Percentiles rank a stretch among this genome's conserved stretches.
Evolutionary conservation across 2,329 filamentous ascomycete species (phyloP).

Genomic region (Biscogniauxia mediterranea): DNA sequence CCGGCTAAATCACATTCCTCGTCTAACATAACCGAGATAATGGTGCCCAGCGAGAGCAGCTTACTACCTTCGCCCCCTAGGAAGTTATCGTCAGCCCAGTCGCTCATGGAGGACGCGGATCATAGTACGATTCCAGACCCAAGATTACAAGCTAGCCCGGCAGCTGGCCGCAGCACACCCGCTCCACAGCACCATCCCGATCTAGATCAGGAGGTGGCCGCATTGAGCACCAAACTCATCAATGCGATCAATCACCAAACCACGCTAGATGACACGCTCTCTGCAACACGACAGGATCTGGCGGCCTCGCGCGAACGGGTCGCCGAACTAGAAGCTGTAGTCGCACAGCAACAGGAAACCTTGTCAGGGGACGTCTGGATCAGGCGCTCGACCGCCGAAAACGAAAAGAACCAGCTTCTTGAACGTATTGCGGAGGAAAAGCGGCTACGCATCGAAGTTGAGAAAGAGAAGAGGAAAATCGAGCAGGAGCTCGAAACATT

Average conservation of each 20-base stretch:
- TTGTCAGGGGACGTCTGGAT: constrained; percentile 74
- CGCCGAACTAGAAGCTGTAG: constrained; percentile 61
- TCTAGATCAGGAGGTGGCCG: constrained; percentile 73
- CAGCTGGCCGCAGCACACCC: constrained; percentile 34
- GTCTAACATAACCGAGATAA: constrained; percentile 28
- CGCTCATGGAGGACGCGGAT: constrained; percentile 53
- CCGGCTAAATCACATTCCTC: constrained; percentile 33
- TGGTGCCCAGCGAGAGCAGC: constrained; percentile 27
- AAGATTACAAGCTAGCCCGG: constrained; percentile 51
- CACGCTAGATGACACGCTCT: constrained; percentile 81
- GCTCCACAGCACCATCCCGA: constrained; percentile 50
- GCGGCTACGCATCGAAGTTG: constrained; percentile 60
- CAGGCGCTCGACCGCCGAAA: constrained; percentile 69
- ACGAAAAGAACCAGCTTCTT: constrained; percentile 62
- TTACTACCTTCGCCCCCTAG: constrained; percentile 34
- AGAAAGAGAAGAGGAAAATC: constrained; percentile 82
- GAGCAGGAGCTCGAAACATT: constrained; percentile 89
- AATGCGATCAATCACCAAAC: constrained; percentile 98
- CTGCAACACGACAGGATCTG: constrained; percentile 78
- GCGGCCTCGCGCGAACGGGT: constrained; percentile 69
- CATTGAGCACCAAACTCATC: constrained; percentile 91
- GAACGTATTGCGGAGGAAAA: constrained; percentile 64
- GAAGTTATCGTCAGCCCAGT: constrained; percentile 37
- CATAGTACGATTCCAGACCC: constrained; percentile 70
- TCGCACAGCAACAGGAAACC: constrained; percentile 69